Evolutionary conservation across 495 filamentous ascomycete genomes (phyloP), one percentile per base, ranked within the genome.

Genomic region (Barbatosphaeria neglecta): DNA sequence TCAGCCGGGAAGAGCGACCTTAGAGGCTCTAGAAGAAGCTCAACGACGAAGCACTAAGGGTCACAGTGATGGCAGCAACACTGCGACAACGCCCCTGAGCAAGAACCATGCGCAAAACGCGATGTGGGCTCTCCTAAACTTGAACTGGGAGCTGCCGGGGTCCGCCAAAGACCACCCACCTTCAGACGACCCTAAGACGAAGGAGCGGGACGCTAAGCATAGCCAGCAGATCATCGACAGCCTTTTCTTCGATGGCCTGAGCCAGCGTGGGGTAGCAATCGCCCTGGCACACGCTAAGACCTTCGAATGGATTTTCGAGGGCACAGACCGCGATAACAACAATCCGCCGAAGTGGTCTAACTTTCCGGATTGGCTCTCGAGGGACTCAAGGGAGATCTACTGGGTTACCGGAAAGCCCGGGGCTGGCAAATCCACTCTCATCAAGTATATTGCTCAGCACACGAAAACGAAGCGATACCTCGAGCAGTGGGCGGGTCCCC

Each of bases 361-460:
- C 44, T 45, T 50, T 11, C 37, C 49, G 15, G 42, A 42, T 6
- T 50, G 49, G 43, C n/a, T 50, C 19, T 20, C 41, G 6, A 5
- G 39, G 5, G 9, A 25, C 11, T 37, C 43, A 4, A 28, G 7
- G 2, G 9, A 19, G n/a, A 20, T 27, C 5, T 50, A 46, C 44
- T 50, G 49, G 49, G 43, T 50, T 13, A 43, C 49, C 3, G 49
- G 49, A 9, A 50, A 50, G 31, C 49, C 49, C 8, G 49, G 49
- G 1, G 46, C 49, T 3, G 49, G 49, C 6, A 50, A 46, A 23
- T 45, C 48, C 4, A 50, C 48, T 11, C 45, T 46, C 27, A 43
- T 50, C 9, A 16, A 35, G 16, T 35, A 35, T n/a, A 16, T 35
- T n/a, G 6, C 13, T 3, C 2, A 5, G 13, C 2, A 35, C 13